phyloP scores from a whole-genome alignment of 2,329 filamentous ascomycete species.

The Aureobasidium sp. region DNA sequence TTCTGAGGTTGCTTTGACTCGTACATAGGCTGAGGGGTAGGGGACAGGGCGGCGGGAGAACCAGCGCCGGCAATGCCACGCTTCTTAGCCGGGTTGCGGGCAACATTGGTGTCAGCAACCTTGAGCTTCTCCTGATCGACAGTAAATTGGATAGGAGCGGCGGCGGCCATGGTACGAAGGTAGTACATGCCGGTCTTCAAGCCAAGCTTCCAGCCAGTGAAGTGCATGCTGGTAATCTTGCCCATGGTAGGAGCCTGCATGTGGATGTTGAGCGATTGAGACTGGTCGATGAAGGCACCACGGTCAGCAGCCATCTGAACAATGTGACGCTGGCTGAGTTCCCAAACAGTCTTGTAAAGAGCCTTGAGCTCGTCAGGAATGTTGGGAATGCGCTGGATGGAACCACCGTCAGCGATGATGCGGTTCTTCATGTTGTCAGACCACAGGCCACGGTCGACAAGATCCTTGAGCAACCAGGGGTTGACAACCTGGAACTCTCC shows the following conservation, averaged over 20 bases:
- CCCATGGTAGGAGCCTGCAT: slow-evolving; percentile 99
- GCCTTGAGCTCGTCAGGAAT: slow-evolving; percentile 93
- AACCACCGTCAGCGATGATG: slow-evolving; percentile 94
- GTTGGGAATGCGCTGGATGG: slow-evolving; percentile 93
- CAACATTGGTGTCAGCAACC: slow-evolving; percentile 72
- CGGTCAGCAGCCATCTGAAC: slow-evolving; percentile 98
- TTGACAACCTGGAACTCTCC: slow-evolving; percentile 99
- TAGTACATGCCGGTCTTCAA: slow-evolving; percentile 99
- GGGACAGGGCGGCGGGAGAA: slow-evolving; percentile 27
- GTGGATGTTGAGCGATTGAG: slow-evolving; percentile 98
- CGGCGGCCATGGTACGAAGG: slow-evolving; percentile 92
- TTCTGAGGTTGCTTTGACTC: slow-evolving; percentile 45
- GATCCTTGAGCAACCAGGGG: slow-evolving; percentile 95
- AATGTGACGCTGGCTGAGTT: slow-evolving; percentile 91
- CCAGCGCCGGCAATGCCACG: slow-evolving; percentile 46
- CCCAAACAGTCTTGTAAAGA: slow-evolving; percentile 99
- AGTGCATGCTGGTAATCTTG: slow-evolving; percentile 99
- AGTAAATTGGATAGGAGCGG: slow-evolving; percentile 96
- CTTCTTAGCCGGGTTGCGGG: slow-evolving; percentile 62
- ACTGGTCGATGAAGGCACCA: slow-evolving; percentile 98
- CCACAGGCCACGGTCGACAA: slow-evolving; percentile 96
- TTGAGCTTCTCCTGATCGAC: slow-evolving; percentile 94
- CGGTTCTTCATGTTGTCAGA: slow-evolving; percentile 99
- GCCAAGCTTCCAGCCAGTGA: slow-evolving; percentile 96
- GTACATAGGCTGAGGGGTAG: slow-evolving; percentile 59